phyloP scores from a whole-genome alignment of 2,329 filamentous ascomycete species.

The Aschersonia sp. region DNA sequence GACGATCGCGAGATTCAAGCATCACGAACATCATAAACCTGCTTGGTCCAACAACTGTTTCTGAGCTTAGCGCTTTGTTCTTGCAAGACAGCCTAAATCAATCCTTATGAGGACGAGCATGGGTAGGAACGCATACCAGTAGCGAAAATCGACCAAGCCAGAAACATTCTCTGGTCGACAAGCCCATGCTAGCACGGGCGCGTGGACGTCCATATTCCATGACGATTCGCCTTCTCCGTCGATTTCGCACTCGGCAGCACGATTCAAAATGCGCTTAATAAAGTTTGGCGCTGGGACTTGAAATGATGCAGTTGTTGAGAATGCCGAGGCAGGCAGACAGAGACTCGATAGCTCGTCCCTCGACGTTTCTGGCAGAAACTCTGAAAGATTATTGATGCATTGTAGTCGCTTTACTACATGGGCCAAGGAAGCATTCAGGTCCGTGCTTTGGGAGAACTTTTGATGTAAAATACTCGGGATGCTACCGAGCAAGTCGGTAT shows the following conservation, averaged over 20 bases:
- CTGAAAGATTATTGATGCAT: background rate
- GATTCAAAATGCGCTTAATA: background rate
- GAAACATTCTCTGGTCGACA: background rate
- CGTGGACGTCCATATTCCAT: background rate
- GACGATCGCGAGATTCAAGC: too few species aligned
- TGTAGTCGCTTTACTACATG: background rate
- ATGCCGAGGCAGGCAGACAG: background rate
- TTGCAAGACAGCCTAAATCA: too few species aligned
- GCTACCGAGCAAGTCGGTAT: too few species aligned
- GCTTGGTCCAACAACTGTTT: too few species aligned
- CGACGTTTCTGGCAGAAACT: background rate
- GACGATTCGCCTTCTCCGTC: background rate
- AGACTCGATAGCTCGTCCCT: background rate
- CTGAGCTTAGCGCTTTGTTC: too few species aligned
- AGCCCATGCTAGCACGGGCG: background rate
- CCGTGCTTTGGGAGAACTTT: background rate
- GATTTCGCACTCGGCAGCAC: background rate
- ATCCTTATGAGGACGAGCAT: too few species aligned
- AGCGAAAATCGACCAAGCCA: background rate
- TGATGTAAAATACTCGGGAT: too few species aligned
- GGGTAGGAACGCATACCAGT: background rate
- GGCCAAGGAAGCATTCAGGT: background rate
- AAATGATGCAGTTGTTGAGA: background rate
- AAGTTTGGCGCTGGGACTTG: background rate
- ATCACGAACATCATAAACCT: too few species aligned